Evolutionary conservation across 305 asterid genomes (phyloP), one percentile per base, ranked within the genome.

Genomic region (Fraxinus baroniana): DNA sequence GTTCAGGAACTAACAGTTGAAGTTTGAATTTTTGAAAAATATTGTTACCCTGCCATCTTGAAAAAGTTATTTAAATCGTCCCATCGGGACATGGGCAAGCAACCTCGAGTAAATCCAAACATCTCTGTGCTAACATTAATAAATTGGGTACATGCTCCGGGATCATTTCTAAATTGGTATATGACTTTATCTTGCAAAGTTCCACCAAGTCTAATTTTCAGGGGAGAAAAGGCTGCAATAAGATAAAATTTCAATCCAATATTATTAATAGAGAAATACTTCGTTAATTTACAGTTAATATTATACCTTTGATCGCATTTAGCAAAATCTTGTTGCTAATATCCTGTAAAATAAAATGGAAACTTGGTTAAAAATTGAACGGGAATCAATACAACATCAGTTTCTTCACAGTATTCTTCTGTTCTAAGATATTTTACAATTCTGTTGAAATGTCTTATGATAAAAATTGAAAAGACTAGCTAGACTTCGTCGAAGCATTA

Each of bases 161-260:
- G 37, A 81, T 90, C 84, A 72, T 77, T 88, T 74, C n/a, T 20
- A 13, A 82, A 84, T 89, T 93, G 92, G 90, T 95, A 95, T 76
- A 90, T 80, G 46, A 94, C 82, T 85, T 84, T 92, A 86, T 94
- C 97, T 90, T 94, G 96, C 87, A 94, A 85, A 26, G 98, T 93
- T 72, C 99, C 99, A 44, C 99, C 99, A 22, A 95, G 89, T 87
- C 99, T 88, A 74, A 95, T 82, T 85, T 89, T 94, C 70, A 95
- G 82, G 5, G 97, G 97, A 55, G 95, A 89, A 85, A 95, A 93
- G 3, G 96, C 99, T 94, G 97, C 88, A 89, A 68, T 24, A 4
- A 36, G 44, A 73, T 30, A 66, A 3, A 64, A 0, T 22, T 73
- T 57, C 74, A 77, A 86, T 85, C 55, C 28, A 64, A 33, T 76